Evolutionary conservation across 495 filamentous ascomycete species (phyloP), one percentile per base, ranked within the genome.

Genomic region (Achaetomiella virescens): DNA sequence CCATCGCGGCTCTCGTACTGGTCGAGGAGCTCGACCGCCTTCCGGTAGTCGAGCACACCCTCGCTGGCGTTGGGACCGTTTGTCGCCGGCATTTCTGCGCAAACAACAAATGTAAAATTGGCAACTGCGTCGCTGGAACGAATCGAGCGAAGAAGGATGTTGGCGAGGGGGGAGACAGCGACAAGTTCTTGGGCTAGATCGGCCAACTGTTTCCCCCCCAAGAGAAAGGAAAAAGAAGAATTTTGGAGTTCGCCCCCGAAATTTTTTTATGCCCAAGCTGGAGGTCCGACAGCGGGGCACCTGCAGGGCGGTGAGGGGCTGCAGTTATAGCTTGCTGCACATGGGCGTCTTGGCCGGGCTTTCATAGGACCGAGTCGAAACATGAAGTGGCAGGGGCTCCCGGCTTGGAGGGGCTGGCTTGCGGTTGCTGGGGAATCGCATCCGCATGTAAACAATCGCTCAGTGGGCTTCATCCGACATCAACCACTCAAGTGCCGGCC

Each of bases 1-100:
- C 93, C 93, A 83, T 97, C 93, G 59, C 75, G 73, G 68, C 75
- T 76, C 31, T 78, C 54, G 68, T 96, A 97, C 48, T 88, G 81
- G 64, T 85, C 75, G 62, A 97, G 79, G 42, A 91, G 75, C 69
- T 95, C 84, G 49, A 91, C 67, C 53, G 95, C 95, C 61, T 76
- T 84, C 61, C 77, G 76, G 68, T 66, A 68, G 69, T 79, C 73
- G 29, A 80, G 70, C 54, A 72, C 57, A 55, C 72, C 65, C 29
- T 63, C 69, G 48, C 68, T 69, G 60, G 67, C 66, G 42, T 62
- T 67, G 51, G 62, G 55, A 57, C 84, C 84, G 71, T 90, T 87
- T 57, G 81, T 75, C 64, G 85, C 78, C 70, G 86, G 79, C 87
- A 90, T 90, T 58, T 65, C 57, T 61, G 58, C 31, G 50, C 47